Conservation (phyloP, 73 alveolate species). For the Tetrahymena elliotti region DNA sequence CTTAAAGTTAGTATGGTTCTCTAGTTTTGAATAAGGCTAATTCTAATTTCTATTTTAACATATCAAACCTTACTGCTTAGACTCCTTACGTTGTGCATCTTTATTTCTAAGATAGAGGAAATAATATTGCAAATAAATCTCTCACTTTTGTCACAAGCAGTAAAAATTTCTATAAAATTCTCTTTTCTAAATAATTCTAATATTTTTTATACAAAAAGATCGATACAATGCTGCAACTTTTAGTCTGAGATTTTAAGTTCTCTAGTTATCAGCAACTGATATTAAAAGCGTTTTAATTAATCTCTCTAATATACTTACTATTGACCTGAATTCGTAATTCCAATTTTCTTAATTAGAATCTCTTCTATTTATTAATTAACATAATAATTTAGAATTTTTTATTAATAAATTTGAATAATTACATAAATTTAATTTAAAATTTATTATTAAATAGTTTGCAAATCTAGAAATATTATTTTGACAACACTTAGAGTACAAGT, state of each 20-base stretch:
- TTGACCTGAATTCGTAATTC: background rate
- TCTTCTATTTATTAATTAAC: background rate
- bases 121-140: conserved; percentile 1
- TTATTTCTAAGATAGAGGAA: conserved; percentile 15
- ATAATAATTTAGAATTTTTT: too few species aligned
- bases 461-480: background rate
- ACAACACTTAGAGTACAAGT: background rate
- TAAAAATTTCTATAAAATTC: background rate
- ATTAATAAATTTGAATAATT: too few species aligned
- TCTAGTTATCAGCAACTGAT: background rate
- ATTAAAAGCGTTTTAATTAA: background rate
- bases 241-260: conserved; percentile 7
- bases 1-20: conserved; percentile 21
- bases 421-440: too few species aligned
- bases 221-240: background rate
- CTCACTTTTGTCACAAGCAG: background rate
- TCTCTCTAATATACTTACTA: background rate
- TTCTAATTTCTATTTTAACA: background rate
- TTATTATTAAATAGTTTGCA: background rate
- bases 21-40: background rate
- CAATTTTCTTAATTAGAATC: background rate
- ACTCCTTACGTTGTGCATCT: conserved; percentile 23
- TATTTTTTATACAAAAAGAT: conserved; percentile 13
- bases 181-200: too few species aligned
- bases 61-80: background rate